A percentile compares a stretch with the other conserved stretches of the same genome.
These are phyloP conservation scores for Backusella morwellensis DNA, from an alignment of 192 early-diverging fungal species.

Conservation along the genomic window DNA sequence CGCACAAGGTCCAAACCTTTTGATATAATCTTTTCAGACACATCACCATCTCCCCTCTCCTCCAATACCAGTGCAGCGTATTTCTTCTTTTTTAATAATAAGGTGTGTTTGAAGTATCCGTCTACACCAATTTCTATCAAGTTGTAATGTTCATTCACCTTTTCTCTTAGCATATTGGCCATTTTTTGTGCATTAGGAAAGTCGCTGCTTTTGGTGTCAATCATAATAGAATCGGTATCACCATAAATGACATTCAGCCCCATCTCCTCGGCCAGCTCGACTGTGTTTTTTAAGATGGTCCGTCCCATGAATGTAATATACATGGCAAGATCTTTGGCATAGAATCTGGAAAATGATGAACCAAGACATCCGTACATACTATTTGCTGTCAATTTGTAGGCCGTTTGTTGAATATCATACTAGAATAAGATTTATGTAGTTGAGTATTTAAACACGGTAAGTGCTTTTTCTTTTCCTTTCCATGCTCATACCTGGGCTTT, in stretches of 20 bases:
- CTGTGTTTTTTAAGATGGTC: slow-evolving; percentile 92
- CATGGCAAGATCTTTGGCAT: slow-evolving; percentile 96
- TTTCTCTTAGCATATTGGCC: slow-evolving; percentile 78
- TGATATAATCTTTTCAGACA: slow-evolving; percentile 60
- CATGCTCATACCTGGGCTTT: slow-evolving; percentile 36
- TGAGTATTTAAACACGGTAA: background rate
- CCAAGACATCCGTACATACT: slow-evolving; percentile 99
- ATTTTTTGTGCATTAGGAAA: slow-evolving; percentile 72
- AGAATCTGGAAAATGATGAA: slow-evolving; percentile 92
- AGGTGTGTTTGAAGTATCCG: slow-evolving; percentile 83
- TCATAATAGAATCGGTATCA: slow-evolving; percentile 99
- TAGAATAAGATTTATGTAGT: slow-evolving; percentile 23
- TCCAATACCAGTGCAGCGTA: slow-evolving; percentile 83
- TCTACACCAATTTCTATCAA: slow-evolving; percentile 96
- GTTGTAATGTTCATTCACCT: slow-evolving; percentile 88
- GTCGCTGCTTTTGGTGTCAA: slow-evolving; percentile 78
- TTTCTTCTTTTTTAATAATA: slow-evolving; percentile 97
- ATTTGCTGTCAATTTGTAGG: slow-evolving; percentile 96
- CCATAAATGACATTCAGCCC: slow-evolving; percentile 95
- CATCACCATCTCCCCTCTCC: slow-evolving; percentile 47
- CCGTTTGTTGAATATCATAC: slow-evolving; percentile 91
- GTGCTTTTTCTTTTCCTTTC: background rate
- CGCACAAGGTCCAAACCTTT: slow-evolving; percentile 97
- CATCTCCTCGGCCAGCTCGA: slow-evolving; percentile 74
- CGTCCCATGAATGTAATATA: slow-evolving; percentile 93